Conservation (phyloP, 2,329 filamentous ascomycete genomes). For the Aureobasidium lini region DNA sequence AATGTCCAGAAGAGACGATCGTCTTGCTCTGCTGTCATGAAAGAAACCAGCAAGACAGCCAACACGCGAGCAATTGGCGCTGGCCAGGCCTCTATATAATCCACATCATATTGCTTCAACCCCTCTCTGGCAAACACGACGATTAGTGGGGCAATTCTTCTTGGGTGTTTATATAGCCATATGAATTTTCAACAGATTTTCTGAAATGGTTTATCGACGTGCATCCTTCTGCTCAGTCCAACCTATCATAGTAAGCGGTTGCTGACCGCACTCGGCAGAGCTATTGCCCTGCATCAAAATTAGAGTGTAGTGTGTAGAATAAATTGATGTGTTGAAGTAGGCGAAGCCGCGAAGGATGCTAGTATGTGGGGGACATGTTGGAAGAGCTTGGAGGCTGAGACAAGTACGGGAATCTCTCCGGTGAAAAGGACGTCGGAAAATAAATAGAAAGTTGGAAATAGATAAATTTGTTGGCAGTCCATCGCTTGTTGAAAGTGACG, state of each 20-base stretch:
- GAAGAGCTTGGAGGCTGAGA: not conserved
- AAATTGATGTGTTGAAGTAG: not conserved
- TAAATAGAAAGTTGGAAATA: not conserved
- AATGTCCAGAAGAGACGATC: not conserved
- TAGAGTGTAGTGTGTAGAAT: not conserved
- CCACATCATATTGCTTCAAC: not conserved
- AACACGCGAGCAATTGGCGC: not conserved
- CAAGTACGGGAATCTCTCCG: not conserved
- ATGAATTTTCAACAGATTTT: not conserved
- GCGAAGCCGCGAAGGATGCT: constrained; percentile 6
- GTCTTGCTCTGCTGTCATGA: not conserved
- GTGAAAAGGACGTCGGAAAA: not conserved
- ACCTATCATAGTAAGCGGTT: not conserved
- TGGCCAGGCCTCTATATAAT: not conserved
- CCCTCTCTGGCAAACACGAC: not conserved
- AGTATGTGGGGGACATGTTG: not conserved
- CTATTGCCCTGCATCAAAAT: not conserved
- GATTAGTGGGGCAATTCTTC: not conserved
- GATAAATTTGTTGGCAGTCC: no score
- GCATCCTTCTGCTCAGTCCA: not conserved
- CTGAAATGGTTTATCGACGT: not conserved
- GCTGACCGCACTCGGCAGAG: not conserved
- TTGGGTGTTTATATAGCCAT: not conserved
- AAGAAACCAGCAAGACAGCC: not conserved
- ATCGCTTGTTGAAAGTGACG: no score